These are phyloP conservation scores for Yarrowia sp. DNA, from an alignment of 805 yeast genomes.

Conservation along the genomic window DNA sequence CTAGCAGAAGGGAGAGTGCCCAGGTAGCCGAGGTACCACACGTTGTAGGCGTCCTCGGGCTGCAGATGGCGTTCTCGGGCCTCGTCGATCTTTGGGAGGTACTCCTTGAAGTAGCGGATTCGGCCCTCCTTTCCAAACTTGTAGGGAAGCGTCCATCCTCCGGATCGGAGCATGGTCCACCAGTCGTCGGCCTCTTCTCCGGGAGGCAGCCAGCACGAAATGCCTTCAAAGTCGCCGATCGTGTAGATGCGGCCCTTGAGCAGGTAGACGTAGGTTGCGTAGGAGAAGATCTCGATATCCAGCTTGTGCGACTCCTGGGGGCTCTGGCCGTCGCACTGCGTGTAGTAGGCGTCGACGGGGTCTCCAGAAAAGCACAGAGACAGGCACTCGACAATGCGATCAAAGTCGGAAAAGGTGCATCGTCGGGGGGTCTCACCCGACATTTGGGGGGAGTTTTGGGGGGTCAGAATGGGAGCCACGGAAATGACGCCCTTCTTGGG, in stretches of 20 bases:
- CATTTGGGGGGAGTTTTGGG: neutral
- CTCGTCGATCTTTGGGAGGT: slow-evolving; percentile 47
- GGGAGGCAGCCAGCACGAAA: slow-evolving; percentile 39
- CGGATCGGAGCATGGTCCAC: slow-evolving; percentile 33
- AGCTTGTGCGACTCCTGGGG: slow-evolving; percentile 43
- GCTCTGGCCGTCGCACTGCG: slow-evolving; percentile 39
- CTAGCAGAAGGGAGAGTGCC: slow-evolving; percentile 59
- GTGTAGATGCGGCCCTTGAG: slow-evolving; percentile 51
- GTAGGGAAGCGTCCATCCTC: slow-evolving; percentile 42
- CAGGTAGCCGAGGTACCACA: slow-evolving; percentile 59
- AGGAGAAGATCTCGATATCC: slow-evolving; percentile 53
- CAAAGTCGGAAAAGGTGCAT: slow-evolving; percentile 7
- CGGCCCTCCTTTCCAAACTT: slow-evolving; percentile 46
- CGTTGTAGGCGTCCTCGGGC: slow-evolving; percentile 39
- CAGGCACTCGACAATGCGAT: slow-evolving; percentile 3
- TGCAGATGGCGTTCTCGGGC: slow-evolving; percentile 46
- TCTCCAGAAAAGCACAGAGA: slow-evolving; percentile 18
- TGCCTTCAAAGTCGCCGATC: slow-evolving; percentile 50
- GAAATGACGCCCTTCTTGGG: neutral
- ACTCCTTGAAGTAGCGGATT: slow-evolving; percentile 51
- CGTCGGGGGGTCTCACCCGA: neutral
- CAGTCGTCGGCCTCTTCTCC: slow-evolving; percentile 33
- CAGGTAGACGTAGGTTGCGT: slow-evolving; percentile 51
- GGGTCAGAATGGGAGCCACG: neutral
- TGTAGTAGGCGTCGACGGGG: slow-evolving; percentile 23